Evolutionary conservation across 2,329 filamentous ascomycete genomes (phyloP).

Genomic region (Endocalyx cinctus): DNA sequence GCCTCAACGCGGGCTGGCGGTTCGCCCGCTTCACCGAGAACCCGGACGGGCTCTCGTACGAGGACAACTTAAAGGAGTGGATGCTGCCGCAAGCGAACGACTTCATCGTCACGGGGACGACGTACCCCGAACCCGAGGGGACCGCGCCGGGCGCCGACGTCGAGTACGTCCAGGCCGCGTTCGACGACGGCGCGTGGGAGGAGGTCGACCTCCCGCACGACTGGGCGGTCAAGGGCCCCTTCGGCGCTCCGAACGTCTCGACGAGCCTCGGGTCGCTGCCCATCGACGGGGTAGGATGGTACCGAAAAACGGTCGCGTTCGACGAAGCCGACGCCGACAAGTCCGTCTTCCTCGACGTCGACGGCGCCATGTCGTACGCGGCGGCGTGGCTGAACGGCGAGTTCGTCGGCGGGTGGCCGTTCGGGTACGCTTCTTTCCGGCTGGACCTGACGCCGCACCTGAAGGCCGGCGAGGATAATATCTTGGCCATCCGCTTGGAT

Average conservation of each 20-base stretch:
- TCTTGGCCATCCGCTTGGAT: constrained; percentile 46
- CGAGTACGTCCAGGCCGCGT: constrained; percentile 21
- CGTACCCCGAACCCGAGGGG: constrained; percentile 17
- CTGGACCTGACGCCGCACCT: constrained; percentile 43
- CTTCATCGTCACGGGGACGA: constrained; percentile 23
- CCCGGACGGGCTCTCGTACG: constrained; percentile 30
- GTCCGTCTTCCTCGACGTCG: constrained; percentile 28
- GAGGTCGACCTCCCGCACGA: constrained; percentile 37
- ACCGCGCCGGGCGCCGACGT: constrained; percentile 21
- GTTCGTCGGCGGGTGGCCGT: constrained; percentile 48
- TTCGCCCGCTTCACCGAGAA: constrained; percentile 30
- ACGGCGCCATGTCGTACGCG: constrained; percentile 48
- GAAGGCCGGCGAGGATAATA: constrained; percentile 32
- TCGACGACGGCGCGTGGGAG: constrained; percentile 31
- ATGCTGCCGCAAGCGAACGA: constrained; percentile 27
- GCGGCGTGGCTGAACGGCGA: constrained; percentile 48
- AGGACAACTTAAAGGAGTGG: constrained; percentile 25
- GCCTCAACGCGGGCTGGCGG: constrained; percentile 29
- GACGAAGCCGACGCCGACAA: constrained; percentile 12
- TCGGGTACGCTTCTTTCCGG: constrained; percentile 46
- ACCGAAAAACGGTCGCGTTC: constrained; percentile 35
- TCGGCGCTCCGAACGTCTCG: constrained; percentile 27
- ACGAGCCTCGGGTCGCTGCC: constrained; percentile 42
- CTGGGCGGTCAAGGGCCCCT: constrained; percentile 40
- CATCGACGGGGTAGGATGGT: constrained; percentile 47